These are phyloP conservation scores for Salix udensis DNA, from an alignment of 345 rosid genomes.

Conservation along the genomic window DNA sequence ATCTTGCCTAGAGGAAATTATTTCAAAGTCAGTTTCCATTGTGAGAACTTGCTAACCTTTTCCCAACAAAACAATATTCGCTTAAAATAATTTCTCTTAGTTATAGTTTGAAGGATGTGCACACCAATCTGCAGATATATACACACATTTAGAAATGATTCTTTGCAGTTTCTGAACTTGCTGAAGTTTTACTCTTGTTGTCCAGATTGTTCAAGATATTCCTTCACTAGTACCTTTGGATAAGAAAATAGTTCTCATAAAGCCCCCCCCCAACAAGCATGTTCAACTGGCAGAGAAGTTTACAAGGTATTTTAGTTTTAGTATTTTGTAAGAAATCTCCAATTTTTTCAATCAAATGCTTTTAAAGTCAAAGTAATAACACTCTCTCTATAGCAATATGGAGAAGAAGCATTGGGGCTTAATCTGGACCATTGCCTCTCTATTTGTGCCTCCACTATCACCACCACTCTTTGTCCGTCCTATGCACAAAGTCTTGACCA, in stretches of 20 bases:
- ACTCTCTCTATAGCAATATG: too few relatives aligned
- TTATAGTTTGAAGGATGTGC: background rate
- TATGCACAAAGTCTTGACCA: too few relatives aligned
- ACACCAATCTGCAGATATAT: background rate
- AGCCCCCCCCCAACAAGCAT: slow-evolving; percentile 64
- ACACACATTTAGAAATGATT: background rate
- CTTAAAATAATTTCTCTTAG: background rate
- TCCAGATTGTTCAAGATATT: slow-evolving; percentile 79
- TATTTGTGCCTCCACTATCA: too few relatives aligned
- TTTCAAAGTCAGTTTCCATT: background rate
- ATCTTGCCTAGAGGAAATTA: background rate
- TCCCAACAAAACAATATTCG: background rate
- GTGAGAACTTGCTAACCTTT: background rate
- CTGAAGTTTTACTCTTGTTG: slow-evolving; percentile 11
- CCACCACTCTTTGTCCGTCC: too few relatives aligned
- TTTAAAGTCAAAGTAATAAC: too few relatives aligned
- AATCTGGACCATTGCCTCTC: too few relatives aligned
- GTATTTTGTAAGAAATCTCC: background rate
- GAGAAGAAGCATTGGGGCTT: too few relatives aligned
- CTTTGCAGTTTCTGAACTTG: slow-evolving; percentile 2
- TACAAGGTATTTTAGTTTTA: slow-evolving; percentile 55
- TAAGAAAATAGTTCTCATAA: slow-evolving; percentile 80
- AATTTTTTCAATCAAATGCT: too few relatives aligned
- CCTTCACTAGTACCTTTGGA: slow-evolving; percentile 66
- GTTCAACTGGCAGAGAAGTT: slow-evolving; percentile 81